Evolutionary conservation across 441 rosid species (phyloP).

Genomic region (Erodium texanum): DNA sequence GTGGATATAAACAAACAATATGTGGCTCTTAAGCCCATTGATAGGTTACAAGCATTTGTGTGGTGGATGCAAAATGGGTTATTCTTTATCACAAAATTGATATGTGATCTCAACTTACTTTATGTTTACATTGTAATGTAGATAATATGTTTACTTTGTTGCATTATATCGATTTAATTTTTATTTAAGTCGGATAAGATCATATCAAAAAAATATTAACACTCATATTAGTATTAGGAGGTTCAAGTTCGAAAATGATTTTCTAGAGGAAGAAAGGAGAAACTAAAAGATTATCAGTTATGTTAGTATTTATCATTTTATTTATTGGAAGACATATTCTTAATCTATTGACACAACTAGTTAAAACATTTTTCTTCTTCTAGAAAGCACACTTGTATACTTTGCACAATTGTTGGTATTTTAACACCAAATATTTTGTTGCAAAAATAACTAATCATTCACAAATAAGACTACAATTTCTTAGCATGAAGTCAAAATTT

Average conservation of each 20-base stretch:
- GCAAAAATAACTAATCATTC: background rate
- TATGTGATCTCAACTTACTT: background rate
- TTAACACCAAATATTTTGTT: background rate
- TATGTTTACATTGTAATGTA: background rate
- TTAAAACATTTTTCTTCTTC: too few relatives aligned
- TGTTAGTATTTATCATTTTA: background rate
- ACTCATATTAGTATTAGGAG: too few relatives aligned
- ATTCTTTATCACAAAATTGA: background rate
- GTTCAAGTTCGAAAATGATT: too few relatives aligned
- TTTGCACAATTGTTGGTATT: background rate
- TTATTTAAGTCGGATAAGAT: too few relatives aligned
- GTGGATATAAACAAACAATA: background rate
- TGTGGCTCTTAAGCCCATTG: constrained; percentile 16
- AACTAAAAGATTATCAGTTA: background rate
- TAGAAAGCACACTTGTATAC: background rate
- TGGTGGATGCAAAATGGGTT: background rate
- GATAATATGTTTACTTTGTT: background rate
- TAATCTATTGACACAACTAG: too few relatives aligned
- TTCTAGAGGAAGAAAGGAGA: too few relatives aligned
- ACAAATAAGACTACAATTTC: too few relatives aligned
- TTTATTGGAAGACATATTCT: background rate
- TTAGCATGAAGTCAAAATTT: too few relatives aligned
- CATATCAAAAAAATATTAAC: too few relatives aligned
- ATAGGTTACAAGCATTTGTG: background rate
- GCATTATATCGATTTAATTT: too few relatives aligned